Conservation (phyloP, 208 protist species). For the Kentomonas sorsogonicus region DNA sequence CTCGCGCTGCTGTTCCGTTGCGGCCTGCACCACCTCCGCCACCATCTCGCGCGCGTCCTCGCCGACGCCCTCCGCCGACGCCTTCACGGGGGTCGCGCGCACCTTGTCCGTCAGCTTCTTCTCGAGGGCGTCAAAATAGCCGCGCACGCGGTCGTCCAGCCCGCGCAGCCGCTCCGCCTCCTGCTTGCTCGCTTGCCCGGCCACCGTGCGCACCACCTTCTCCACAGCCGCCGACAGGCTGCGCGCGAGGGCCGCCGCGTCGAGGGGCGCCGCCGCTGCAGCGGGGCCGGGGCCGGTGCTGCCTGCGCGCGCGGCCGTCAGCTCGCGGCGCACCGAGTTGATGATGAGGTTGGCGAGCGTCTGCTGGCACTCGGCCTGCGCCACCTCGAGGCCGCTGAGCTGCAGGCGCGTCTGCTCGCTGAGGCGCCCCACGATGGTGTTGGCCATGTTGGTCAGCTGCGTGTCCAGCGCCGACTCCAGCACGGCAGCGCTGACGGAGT, state of each 20-base stretch:
- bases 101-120: neutral
- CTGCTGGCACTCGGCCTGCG: conserved; percentile 25
- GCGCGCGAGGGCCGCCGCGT: no score
- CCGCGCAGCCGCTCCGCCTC: neutral
- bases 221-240: conserved; percentile 11
- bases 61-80: conserved; percentile 18
- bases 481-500: conserved; percentile 23
- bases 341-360: conserved; percentile 44
- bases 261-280: neutral
- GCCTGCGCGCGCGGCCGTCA: conserved; percentile 19
- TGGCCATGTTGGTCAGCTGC: conserved; percentile 58
- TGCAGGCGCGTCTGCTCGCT: conserved; percentile 22
- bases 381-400: conserved; percentile 26
- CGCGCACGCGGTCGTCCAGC: conserved; percentile 11
- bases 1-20: neutral
- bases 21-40: neutral
- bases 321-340: conserved; percentile 37
- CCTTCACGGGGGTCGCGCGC: conserved; percentile 12
- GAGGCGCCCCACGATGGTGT: conserved; percentile 47
- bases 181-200: no score
- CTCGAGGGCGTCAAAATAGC: conserved; percentile 14
- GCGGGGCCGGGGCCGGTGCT: neutral
- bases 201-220: neutral
- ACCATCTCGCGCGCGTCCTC: conserved; percentile 10
- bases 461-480: conserved; percentile 43